A percentile compares a stretch with the other conserved stretches of the same genome.
phyloP scores from a whole-genome alignment of 148 eudicot genomes.

The Selenicereus undatus region DNA sequence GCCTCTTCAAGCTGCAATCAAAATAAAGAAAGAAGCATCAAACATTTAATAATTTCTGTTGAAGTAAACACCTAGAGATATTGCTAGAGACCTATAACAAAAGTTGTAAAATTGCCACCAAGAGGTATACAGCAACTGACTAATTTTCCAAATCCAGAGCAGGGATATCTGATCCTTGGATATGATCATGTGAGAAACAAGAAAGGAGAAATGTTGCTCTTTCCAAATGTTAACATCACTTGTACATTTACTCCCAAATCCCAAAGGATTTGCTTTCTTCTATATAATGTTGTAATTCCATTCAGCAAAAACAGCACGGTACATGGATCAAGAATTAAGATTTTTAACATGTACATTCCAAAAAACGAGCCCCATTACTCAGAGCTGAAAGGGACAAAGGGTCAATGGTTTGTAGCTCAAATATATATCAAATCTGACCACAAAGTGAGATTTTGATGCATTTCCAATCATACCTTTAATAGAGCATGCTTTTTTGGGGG shows the following conservation, averaged over 20 bases:
- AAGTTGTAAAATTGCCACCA: neutral
- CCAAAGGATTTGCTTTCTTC: too few species aligned
- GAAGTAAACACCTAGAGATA: neutral
- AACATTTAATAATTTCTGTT: neutral
- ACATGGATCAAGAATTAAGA: too few species aligned
- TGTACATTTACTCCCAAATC: neutral
- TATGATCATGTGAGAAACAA: neutral
- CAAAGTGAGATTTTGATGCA: too few species aligned
- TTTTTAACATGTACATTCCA: too few species aligned
- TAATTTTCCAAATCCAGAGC: neutral
- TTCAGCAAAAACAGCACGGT: too few species aligned
- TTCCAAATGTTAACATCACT: neutral
- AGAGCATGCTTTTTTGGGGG: too few species aligned
- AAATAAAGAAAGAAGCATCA: neutral
- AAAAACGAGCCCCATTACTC: too few species aligned
- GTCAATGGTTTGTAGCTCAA: too few species aligned
- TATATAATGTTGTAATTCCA: too few species aligned
- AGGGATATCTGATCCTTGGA: neutral
- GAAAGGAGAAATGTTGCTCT: neutral
- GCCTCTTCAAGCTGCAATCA: slow-evolving; percentile 91
- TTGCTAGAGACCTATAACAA: neutral
- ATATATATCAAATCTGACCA: too few species aligned
- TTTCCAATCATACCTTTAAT: too few species aligned
- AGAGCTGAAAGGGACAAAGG: too few species aligned
- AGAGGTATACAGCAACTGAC: neutral